phyloP scores from a whole-genome alignment of 306 rosid genomes.

The Ziziphus jujuba region DNA sequence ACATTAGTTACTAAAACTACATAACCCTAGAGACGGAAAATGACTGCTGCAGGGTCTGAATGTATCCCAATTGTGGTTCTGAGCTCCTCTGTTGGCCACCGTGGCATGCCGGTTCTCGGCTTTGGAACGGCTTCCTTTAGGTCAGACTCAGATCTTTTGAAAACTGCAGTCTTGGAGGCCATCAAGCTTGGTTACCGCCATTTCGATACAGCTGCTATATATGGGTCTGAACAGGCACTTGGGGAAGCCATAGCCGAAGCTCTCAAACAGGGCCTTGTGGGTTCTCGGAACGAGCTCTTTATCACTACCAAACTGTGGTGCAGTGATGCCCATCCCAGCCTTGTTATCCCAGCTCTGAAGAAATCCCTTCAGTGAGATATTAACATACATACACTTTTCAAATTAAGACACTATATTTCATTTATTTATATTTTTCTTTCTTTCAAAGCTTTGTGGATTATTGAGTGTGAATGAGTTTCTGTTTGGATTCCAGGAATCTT shows the following conservation, averaged over 20 bases:
- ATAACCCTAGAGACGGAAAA: no score
- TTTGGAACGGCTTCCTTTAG: not conserved
- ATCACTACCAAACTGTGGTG: conserved; percentile 28
- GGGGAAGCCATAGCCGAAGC: no score
- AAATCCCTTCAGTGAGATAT: conserved; percentile 23
- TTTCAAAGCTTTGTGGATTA: no score
- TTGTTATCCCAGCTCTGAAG: conserved; percentile 22
- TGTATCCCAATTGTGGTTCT: no score
- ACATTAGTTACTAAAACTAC: no score
- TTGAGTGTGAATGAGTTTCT: no score
- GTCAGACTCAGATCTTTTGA: not conserved
- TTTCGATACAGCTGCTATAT: conserved; percentile 25
- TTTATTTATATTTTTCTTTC: no score
- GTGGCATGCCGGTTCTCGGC: not conserved
- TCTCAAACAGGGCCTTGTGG: conserved; percentile 16
- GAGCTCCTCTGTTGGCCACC: not conserved
- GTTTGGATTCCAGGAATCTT: conserved; percentile 8
- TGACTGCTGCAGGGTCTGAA: no score
- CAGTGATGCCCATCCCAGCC: conserved; percentile 23
- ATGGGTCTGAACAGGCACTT: conserved; percentile 28
- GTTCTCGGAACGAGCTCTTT: conserved; percentile 22
- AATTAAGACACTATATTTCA: no score
- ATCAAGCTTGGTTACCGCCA: conserved; percentile 31
- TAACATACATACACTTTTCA: no score
- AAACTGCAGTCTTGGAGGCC: conserved; percentile 22